These are phyloP conservation scores for Schizophyllum commune DNA, from an alignment of 1,284 basidiomycete genomes.

Conservation along the genomic window DNA sequence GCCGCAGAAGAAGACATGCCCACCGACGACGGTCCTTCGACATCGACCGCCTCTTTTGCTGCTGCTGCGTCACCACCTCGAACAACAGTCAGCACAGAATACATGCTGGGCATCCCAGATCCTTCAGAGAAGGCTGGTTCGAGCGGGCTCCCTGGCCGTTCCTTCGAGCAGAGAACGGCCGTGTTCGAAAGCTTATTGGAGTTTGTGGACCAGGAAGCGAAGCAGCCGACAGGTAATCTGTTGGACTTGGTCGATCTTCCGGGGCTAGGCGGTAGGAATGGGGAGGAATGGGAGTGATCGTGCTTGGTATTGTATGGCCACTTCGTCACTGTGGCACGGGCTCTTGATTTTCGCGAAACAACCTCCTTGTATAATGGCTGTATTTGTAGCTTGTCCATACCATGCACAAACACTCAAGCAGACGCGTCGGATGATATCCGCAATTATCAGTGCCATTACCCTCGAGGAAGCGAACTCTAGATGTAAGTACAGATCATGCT, in stretches of 20 bases:
- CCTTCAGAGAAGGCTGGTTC: constrained; percentile 15
- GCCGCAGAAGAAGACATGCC: constrained; percentile 14
- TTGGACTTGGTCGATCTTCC: constrained; percentile 38
- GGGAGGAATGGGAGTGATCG: neutral
- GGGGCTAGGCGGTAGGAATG: neutral
- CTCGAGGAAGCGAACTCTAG: neutral
- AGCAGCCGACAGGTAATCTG: constrained; percentile 54
- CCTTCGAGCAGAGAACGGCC: constrained; percentile 52
- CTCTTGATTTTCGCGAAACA: no score
- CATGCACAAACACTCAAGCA: no score
- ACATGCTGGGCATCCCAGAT: constrained; percentile 24
- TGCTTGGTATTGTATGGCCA: neutral
- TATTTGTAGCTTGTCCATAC: no score
- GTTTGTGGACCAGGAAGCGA: constrained; percentile 53
- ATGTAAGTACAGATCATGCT: neutral
- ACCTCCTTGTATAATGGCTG: no score
- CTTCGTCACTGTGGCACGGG: neutral
- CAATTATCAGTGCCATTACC: neutral
- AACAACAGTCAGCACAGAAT: constrained; percentile 16
- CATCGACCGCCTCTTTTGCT: no score
- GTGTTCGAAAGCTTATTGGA: constrained; percentile 61
- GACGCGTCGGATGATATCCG: no score
- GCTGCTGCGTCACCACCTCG: neutral
- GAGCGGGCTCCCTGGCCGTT: constrained; percentile 26
- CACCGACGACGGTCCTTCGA: no score